phyloP scores from a whole-genome alignment of 2,329 filamentous ascomycete genomes.

The Helotiales sp. region DNA sequence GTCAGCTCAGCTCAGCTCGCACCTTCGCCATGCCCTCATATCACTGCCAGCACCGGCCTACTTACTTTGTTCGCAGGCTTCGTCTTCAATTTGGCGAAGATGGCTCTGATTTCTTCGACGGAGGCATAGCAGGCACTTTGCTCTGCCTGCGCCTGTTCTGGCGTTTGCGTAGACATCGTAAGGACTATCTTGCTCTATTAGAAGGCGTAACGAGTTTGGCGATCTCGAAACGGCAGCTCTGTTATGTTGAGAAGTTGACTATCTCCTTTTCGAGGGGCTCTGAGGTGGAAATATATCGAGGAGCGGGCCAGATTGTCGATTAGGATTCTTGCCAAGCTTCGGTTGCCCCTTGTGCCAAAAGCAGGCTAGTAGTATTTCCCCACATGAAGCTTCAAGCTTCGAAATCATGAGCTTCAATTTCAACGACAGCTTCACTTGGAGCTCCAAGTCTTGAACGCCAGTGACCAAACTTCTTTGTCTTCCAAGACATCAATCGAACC shows the following conservation, averaged over 20 bases:
- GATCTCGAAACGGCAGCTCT: background rate
- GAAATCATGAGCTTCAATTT: background rate
- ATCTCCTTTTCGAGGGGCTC: slow-evolving; percentile 26
- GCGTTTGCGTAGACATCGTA: background rate
- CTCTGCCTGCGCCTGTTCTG: background rate
- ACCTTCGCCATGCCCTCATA: too few species aligned
- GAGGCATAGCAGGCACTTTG: background rate
- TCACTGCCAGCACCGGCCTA: too few species aligned
- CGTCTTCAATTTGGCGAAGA: slow-evolving; percentile 96
- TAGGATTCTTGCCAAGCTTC: slow-evolving; percentile 12
- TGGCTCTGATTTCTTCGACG: slow-evolving; percentile 63
- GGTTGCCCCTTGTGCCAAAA: slow-evolving; percentile 6
- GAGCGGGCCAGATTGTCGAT: slow-evolving; percentile 41
- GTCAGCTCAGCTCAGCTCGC: background rate
- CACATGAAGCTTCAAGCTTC: slow-evolving; percentile 22
- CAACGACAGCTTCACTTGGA: background rate
- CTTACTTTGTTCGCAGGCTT: slow-evolving; percentile 92
- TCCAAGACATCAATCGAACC: background rate
- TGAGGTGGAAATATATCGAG: slow-evolving; percentile 19
- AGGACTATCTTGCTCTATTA: background rate
- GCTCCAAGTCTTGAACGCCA: background rate
- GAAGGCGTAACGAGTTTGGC: background rate
- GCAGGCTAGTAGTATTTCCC: slow-evolving; percentile 20
- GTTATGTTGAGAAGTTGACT: slow-evolving; percentile 1
- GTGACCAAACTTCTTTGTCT: background rate